phyloP scores from a whole-genome alignment of 139 green algal species.

The Auxenochlorella pyrenoidosa region DNA sequence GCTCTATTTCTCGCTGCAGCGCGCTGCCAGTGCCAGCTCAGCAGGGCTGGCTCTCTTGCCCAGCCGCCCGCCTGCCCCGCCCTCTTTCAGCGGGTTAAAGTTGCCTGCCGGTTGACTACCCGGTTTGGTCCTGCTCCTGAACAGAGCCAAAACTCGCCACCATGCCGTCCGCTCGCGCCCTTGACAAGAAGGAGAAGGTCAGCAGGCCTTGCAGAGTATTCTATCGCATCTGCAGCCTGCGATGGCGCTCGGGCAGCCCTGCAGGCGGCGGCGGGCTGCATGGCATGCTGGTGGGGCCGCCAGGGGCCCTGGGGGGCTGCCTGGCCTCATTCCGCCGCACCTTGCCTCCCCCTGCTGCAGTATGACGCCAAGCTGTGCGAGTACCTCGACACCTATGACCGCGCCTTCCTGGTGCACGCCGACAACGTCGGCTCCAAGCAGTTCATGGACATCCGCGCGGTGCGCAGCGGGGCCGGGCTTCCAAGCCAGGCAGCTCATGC shows the following conservation, averaged over 20 bases:
- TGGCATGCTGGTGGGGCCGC: neutral
- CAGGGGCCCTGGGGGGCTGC: neutral
- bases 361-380: slow-evolving; percentile 87
- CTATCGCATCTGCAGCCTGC: neutral
- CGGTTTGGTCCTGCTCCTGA: slow-evolving; percentile 76
- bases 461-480: slow-evolving; percentile 38
- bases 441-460: slow-evolving; percentile 97
- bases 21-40: neutral
- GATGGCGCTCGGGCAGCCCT: neutral
- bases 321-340: neutral
- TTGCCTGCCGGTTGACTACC: slow-evolving; percentile 76
- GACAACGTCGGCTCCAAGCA: slow-evolving; percentile 99
- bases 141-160: slow-evolving; percentile 35
- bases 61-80: neutral
- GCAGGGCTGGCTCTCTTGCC: neutral
- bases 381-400: slow-evolving; percentile 85
- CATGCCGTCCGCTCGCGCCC: slow-evolving; percentile 75
- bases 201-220: slow-evolving; percentile 1
- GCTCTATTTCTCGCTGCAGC: no score
- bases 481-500: neutral
- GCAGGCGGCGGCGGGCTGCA: neutral
- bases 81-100: slow-evolving; percentile 76
- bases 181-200: slow-evolving; percentile 82
- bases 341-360: slow-evolving; percentile 54
- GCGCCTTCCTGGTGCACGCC: slow-evolving; percentile 93